phyloP scores from a whole-genome alignment of 2,329 filamentous ascomycete species.

The Cadophora luteo-olivacea region DNA sequence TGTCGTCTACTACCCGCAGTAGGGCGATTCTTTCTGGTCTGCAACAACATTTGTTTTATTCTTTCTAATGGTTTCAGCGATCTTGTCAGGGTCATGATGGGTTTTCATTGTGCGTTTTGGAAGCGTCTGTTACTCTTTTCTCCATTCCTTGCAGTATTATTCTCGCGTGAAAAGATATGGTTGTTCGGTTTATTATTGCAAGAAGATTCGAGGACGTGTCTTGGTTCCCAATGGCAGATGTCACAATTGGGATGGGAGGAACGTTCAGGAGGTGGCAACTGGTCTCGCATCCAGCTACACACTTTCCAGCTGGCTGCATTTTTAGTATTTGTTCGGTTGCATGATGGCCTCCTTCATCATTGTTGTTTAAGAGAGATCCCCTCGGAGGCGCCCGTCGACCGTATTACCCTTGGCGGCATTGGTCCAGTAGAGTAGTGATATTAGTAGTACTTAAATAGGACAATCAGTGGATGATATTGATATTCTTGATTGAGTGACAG shows the following conservation, averaged over 20 bases:
- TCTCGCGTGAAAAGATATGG: constrained; percentile 36
- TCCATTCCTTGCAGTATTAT: constrained; percentile 31
- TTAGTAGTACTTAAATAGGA: constrained; percentile 30
- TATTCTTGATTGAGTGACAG: not conserved
- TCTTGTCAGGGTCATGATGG: constrained; percentile 35
- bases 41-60: constrained; percentile 36
- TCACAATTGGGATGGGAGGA: constrained; percentile 32
- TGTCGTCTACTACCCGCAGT: constrained; percentile 68
- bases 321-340: constrained; percentile 34
- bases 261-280: constrained; percentile 23
- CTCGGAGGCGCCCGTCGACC: constrained; percentile 32
- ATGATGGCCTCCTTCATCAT: constrained; percentile 38
- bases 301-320: constrained; percentile 37
- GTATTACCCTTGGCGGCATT: constrained; percentile 20
- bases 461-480: constrained; percentile 18
- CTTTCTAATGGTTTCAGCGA: constrained; percentile 43
- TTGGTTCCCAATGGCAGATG: constrained; percentile 22
- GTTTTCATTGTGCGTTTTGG: constrained; percentile 41
- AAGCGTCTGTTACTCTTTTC: constrained; percentile 36
- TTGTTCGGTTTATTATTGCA: constrained; percentile 33
- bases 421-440: constrained; percentile 34
- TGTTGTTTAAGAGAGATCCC: constrained; percentile 39
- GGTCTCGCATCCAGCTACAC: constrained; percentile 31
- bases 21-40: constrained; percentile 39
- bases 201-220: constrained; percentile 27